phyloP scores from a whole-genome alignment of 768 basidiomycete genomes.

The Rhodotorula toruloides region DNA sequence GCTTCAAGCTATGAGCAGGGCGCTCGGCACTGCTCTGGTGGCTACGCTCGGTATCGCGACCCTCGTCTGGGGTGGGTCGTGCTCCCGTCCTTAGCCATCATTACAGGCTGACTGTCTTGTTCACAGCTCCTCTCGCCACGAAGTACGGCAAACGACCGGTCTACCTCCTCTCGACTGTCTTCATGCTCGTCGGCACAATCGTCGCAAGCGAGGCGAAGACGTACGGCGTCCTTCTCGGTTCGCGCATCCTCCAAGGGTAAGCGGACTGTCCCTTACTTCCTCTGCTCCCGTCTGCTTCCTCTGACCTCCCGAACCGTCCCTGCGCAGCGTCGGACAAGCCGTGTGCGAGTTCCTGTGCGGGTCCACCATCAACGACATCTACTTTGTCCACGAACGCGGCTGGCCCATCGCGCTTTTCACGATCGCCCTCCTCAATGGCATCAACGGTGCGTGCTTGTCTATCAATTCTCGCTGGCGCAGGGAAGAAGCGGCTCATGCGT shows the following conservation, averaged over 20 bases:
- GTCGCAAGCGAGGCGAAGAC: not conserved
- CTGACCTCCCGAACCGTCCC: too few relatives aligned
- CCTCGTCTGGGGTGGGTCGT: conserved; percentile 5
- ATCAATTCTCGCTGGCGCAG: too few relatives aligned
- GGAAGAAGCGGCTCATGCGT: not conserved
- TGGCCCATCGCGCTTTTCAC: not conserved
- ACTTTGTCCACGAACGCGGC: not conserved
- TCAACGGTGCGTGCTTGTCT: too few relatives aligned
- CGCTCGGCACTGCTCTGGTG: conserved; percentile 32
- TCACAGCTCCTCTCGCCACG: not conserved
- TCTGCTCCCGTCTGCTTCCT: too few relatives aligned
- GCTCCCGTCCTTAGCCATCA: not conserved
- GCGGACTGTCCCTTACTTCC: too few relatives aligned
- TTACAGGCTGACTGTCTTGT: not conserved
- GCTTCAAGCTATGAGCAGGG: conserved; percentile 24
- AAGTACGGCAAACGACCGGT: conserved; percentile 8
- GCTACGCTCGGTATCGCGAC: conserved; percentile 25
- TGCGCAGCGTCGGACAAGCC: not conserved
- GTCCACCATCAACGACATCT: not conserved
- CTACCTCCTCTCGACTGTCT: not conserved
- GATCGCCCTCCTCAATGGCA: not conserved
- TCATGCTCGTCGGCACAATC: not conserved
- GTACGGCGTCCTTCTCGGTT: not conserved
- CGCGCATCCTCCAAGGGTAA: conserved; percentile 8
- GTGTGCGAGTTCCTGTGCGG: conserved; percentile 8